phyloP scores from a whole-genome alignment of 2,329 filamentous ascomycete genomes.

The Talaromyces amestolkiae region DNA sequence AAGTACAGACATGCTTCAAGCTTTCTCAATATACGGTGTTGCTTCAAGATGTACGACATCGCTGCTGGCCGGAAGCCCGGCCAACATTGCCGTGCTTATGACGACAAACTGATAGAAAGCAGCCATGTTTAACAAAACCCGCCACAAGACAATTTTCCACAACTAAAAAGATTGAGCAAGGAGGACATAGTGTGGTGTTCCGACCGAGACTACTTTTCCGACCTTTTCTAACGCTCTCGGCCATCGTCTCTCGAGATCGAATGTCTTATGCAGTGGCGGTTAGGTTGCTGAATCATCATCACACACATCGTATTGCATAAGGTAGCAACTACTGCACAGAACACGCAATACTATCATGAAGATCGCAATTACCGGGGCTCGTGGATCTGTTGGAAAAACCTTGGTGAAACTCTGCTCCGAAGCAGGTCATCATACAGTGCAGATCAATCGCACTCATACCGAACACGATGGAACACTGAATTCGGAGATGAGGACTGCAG shows the following conservation, averaged over 20 bases:
- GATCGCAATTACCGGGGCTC: conserved; percentile 43
- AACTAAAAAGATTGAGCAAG: background rate
- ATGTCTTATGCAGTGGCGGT: background rate
- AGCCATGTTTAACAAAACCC: background rate
- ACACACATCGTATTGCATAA: background rate
- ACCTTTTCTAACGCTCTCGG: background rate
- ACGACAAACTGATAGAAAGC: conserved; percentile 13
- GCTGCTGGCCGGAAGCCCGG: background rate
- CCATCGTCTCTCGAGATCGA: background rate
- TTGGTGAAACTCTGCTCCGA: conserved; percentile 33
- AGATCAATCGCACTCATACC: conserved; percentile 35
- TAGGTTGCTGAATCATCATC: background rate
- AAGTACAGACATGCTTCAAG: background rate
- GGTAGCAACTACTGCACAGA: background rate
- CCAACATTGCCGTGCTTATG: background rate
- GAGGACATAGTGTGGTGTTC: background rate
- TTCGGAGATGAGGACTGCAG: conserved; percentile 35
- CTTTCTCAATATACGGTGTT: background rate
- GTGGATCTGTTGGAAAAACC: conserved; percentile 33
- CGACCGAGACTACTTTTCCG: background rate
- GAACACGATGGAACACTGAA: conserved; percentile 32
- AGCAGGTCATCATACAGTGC: conserved; percentile 34
- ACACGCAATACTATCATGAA: conserved; percentile 27
- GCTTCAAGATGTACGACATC: background rate
- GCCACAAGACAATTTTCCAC: conserved; percentile 24